phyloP scores from a whole-genome alignment of 352 stramenopile species.

The Pythium phragmiticola region DNA sequence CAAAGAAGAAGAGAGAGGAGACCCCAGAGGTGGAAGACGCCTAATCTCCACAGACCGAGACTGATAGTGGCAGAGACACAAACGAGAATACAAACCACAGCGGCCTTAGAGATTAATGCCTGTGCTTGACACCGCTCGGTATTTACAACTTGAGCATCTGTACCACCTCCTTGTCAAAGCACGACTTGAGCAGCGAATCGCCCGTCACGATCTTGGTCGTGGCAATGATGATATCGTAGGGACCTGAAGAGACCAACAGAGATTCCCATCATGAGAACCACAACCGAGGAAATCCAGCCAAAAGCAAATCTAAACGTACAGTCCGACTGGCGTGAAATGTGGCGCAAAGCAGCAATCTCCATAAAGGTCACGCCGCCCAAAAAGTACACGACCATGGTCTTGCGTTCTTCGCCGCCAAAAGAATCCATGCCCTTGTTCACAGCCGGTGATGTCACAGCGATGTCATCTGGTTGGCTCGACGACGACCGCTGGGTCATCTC shows the following conservation, averaged over 20 bases:
- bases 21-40: not conserved
- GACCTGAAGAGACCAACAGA: constrained; percentile 43
- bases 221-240: constrained; percentile 92
- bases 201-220: constrained; percentile 93
- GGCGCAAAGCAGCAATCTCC: constrained; percentile 95
- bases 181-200: constrained; percentile 82
- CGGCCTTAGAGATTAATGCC: not conserved
- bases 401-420: constrained; percentile 77
- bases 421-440: constrained; percentile 44
- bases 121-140: not conserved
- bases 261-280: not conserved
- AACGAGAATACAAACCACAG: not conserved
- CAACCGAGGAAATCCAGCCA: not conserved
- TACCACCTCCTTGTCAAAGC: constrained; percentile 82
- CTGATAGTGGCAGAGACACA: not conserved
- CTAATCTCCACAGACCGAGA: not conserved
- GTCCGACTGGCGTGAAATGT: constrained; percentile 89
- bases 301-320: constrained; percentile 63
- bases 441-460: constrained; percentile 25
- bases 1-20: not conserved
- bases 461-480: constrained; percentile 42
- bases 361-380: constrained; percentile 96
- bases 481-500: constrained; percentile 67
- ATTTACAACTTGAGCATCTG: constrained; percentile 67
- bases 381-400: constrained; percentile 96